Base-by-base conservation (phyloP, 2,329 filamentous ascomycete species). In the Fusarium sp. region DNA sequence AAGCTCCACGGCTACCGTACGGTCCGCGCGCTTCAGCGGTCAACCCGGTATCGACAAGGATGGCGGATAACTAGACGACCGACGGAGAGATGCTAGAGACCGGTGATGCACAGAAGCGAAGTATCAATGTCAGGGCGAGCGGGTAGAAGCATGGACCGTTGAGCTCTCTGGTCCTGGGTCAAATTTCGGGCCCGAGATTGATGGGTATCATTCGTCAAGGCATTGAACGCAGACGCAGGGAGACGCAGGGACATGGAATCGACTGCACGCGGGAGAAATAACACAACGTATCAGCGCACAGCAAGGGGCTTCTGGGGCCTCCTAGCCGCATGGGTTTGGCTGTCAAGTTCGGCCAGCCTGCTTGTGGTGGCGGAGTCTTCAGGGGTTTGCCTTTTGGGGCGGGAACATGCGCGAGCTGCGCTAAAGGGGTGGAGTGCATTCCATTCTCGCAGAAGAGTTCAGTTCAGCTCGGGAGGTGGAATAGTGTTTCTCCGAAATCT, bases 1-100 rank as follows among this genome's bases (percentile, higher is more conserved):
- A 56, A 74, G 70, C 70, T 74, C 72, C 72, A 74, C 72, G 72
- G 54, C 61, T 65, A 68, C 68, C 67, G 64, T 62, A 51, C 58
- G 67, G 71, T 62, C 67, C 66, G 58, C 61, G 50, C 65, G 46
- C 58, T 69, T 63, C 56, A 71, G 65, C 50, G 61, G 64, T 34
- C 64, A 68, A 59, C 64, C 67, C 54, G 65, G 42, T 49, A 50
- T 27, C 18, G 58, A 55, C 68, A 65, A 50, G 68, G 68, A 65
- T 71, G 31, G 23, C 54, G 27, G 46, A 38, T 29, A 46, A 46
- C 42, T 46, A 49, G 42, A 49, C 42, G 42, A 49, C 42, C 38
- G 38, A 42, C 38, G 38, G 18, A 42, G 57, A 50, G 60, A 34
- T 33, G 40, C 54, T 31, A 29, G 34, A 31, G 46, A 50, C 44